Base-by-base conservation (phyloP, 331 rosid genomes). In the Pyrus hybrid region DNA sequence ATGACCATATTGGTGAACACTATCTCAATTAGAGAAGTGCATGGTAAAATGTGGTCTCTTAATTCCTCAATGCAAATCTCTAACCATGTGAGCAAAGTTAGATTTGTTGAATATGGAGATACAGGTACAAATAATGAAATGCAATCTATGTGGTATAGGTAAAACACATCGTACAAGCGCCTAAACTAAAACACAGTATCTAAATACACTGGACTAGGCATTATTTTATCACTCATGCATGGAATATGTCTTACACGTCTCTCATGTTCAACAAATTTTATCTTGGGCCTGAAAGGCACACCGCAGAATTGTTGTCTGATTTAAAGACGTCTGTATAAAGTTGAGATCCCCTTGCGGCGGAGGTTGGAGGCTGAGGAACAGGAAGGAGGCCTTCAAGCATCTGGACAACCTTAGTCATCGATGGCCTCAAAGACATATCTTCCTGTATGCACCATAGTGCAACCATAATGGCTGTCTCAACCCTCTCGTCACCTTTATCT, bases 211-310 rank as follows among this genome's bases (percentile, higher is more conserved):
- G 17, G 6, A 43, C 14, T 43, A 43, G 51, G 51, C 16, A 13
- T 12, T 4, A 43, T 13, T 43, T 43, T 43, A 13, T 13, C 17
- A 12, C 17, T 43, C 16, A 43, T 13, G 51, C 6, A 43, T 12
- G 43, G 43, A 35, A 35, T 43, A 43, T 8, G 5, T 11, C 5
- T 43, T 66, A 77, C 71, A 83, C 29, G 30, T 58, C 33, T 57
- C 49, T 29, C 57, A 62, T 66, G 61, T 76, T 47, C 35, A 25
- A 43, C 2, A 58, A 67, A 11, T 80, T 85, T 74, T 79, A 91
- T 87, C 96, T 89, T 28, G 97, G 97, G 14, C 85, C 85, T 0
- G 85, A 81, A 67, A 81, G 86, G 47, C 80, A 77, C 68, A 75
- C 78, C 11, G 86, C 86, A 17, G 86, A 83, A 32, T 78, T 81